Evolutionary conservation across 2,329 filamentous ascomycete species (phyloP).

Genomic region (Emergomyces pasteurianus): DNA sequence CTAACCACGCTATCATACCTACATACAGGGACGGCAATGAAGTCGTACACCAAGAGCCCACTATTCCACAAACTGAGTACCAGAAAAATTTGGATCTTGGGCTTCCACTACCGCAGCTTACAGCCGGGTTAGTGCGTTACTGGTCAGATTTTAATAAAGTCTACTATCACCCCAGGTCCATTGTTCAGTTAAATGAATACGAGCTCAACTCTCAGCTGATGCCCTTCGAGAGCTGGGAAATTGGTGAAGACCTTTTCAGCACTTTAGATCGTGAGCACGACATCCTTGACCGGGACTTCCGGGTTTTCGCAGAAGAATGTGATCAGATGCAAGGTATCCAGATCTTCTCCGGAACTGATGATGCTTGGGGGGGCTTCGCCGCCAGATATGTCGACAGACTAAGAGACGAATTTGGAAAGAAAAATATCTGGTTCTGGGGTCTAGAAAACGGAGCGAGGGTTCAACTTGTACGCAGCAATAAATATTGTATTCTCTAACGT

Average conservation of each 20-base stretch:
- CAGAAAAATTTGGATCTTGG: slow-evolving; percentile 69
- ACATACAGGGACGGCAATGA: slow-evolving; percentile 51
- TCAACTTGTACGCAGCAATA: slow-evolving; percentile 37
- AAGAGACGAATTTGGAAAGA: slow-evolving; percentile 83
- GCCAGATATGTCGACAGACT: slow-evolving; percentile 63
- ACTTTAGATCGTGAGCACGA: slow-evolving; percentile 69
- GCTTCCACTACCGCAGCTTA: slow-evolving; percentile 50
- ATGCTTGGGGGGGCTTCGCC: slow-evolving; percentile 72
- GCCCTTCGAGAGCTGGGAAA: slow-evolving; percentile 67
- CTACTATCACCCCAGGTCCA: slow-evolving; percentile 82
- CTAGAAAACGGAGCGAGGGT: slow-evolving; percentile 51
- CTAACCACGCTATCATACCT: not conserved
- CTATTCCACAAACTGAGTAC: slow-evolving; percentile 61
- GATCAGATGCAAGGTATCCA: slow-evolving; percentile 87
- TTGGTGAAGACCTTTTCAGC: slow-evolving; percentile 64
- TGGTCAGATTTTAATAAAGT: slow-evolving; percentile 94
- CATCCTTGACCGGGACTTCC: slow-evolving; percentile 76
- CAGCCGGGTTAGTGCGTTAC: slow-evolving; percentile 64
- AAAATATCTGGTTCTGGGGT: slow-evolving; percentile 77
- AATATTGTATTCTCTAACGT: not conserved
- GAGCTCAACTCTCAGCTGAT: slow-evolving; percentile 67
- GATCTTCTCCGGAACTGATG: slow-evolving; percentile 57
- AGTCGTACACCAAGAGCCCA: slow-evolving; percentile 54
- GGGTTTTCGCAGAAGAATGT: slow-evolving; percentile 83
- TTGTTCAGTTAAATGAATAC: slow-evolving; percentile 78